Base-by-base conservation (phyloP, 2,329 filamentous ascomycete species). In the Curvularia spicifera region DNA sequence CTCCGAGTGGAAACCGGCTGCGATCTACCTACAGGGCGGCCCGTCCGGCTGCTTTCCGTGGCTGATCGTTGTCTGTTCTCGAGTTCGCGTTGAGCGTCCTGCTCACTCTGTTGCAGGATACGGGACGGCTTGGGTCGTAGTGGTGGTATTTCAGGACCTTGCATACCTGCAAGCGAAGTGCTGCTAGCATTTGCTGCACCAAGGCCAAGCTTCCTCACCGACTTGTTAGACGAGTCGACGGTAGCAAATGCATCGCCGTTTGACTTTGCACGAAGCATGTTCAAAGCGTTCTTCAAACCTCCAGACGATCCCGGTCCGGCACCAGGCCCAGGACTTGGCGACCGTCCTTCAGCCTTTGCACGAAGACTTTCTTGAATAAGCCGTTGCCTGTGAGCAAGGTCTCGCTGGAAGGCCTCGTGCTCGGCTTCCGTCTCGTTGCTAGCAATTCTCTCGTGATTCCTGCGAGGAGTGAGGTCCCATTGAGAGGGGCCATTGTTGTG, bases 321-420 rank as follows among this genome's bases (percentile, higher is more conserved):
- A 12, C 47, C 66, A 46, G 75, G 71, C 35, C 71, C 71, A 28
- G 76, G 76, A 51, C 74, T 78, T 7, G 74, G 75, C 4, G 77
- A 78, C 9, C 78, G 71, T 39, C 73, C 81, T 46, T 91, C 71
- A 0, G 86, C 87, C 62, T 88, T 89, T 0, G 85, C 89, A 7
- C 87, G 90, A 44, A 93, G 79, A 64, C 87, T 89, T 74, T 93
- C 89, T 51, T 91, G 87, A 7, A 93, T 89, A 1, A 88, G 85
- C 29, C 85, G 85, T 53, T 89, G 86, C 15, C 90, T 86, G 63
- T 88, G 85, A 2, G 89, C 90, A 39, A 93, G 82, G 68, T 92
- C 89, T 51, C 83, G 86, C 18, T 89, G 87, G 70, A 93, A 93
- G 28, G 91, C 90, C 51, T 91, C 87, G 4, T 84, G 82, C 51